phyloP scores from a whole-genome alignment of 257 asterid species.

The Knoxia roxburghii region DNA sequence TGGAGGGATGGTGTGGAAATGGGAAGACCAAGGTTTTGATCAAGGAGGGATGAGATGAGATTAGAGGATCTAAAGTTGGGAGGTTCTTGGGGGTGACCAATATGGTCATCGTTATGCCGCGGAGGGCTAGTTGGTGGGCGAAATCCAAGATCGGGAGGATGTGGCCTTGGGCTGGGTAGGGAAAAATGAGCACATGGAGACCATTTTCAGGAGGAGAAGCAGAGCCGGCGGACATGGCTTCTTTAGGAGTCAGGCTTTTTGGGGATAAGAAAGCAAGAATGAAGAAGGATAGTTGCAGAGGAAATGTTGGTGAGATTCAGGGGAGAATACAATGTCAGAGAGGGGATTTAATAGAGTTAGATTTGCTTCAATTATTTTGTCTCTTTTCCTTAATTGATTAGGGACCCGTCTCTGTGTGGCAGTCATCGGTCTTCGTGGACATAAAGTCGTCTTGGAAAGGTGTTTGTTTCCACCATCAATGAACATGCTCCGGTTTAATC shows the following conservation, averaged over 20 bases:
- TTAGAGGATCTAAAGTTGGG: constrained; percentile 41
- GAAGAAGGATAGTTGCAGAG: too few species aligned
- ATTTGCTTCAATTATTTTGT: too few species aligned
- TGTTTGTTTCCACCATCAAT: too few species aligned
- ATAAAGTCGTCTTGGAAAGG: too few species aligned
- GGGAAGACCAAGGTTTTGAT: constrained; percentile 55
- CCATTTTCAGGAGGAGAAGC: constrained; percentile 7
- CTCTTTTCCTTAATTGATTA: too few species aligned
- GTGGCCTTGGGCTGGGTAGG: constrained; percentile 92
- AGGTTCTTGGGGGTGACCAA: constrained; percentile 58
- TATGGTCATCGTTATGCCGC: constrained; percentile 47
- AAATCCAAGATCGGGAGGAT: constrained; percentile 60
- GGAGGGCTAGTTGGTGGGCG: constrained; percentile 52
- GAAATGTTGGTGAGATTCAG: too few species aligned
- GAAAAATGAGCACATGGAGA: constrained; percentile 55
- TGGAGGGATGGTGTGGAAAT: constrained; percentile 49
- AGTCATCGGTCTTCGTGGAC: too few species aligned
- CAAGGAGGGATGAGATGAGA: constrained; percentile 42
- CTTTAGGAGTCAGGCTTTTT: too few species aligned
- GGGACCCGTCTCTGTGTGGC: too few species aligned
- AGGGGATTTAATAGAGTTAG: too few species aligned
- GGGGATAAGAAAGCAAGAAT: neutral
- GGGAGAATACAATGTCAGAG: too few species aligned
- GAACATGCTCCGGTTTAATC: too few species aligned
- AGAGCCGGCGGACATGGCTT: constrained; percentile 29